Evolutionary conservation across 208 protist species (phyloP).

Genomic region (Acanthamoeba pearcei): DNA sequence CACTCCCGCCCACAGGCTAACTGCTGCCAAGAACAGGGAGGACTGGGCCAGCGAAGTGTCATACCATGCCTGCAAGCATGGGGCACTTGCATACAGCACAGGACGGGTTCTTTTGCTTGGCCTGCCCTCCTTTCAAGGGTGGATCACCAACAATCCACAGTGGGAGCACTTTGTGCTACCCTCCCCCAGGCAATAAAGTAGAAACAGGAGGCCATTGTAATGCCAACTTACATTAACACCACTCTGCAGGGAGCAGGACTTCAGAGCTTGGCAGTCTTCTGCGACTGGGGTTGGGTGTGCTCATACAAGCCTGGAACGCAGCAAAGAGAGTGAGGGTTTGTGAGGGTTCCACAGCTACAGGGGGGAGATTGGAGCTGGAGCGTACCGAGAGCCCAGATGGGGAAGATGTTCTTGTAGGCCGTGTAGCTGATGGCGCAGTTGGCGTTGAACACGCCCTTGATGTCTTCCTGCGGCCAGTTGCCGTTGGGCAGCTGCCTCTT

Average conservation of each 20-base stretch:
- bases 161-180: not conserved
- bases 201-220: too few species aligned
- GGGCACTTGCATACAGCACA: not conserved
- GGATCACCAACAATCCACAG: conserved; percentile 2
- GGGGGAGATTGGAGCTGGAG: too few species aligned
- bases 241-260: too few species aligned
- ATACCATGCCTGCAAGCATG: not conserved
- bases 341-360: not conserved
- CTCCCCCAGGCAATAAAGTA: too few species aligned
- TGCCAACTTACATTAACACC: too few species aligned
- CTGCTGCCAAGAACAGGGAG: not conserved
- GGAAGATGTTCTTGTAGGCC: conserved; percentile 94
- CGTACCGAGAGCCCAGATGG: conserved; percentile 96
- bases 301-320: not conserved
- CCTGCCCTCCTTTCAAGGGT: not conserved
- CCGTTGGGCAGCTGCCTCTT: conserved; percentile 83
- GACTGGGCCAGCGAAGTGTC: not conserved
- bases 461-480: conserved; percentile 87
- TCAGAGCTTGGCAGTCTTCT: conserved; percentile 47
- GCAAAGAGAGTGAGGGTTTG: not conserved
- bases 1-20: not conserved
- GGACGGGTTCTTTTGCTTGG: not conserved
- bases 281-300: not conserved
- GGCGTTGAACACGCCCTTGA: conserved; percentile 98
- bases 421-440: conserved; percentile 98